phyloP scores from a whole-genome alignment of 1,284 basidiomycete species.

The Sporisorium graminicola region DNA sequence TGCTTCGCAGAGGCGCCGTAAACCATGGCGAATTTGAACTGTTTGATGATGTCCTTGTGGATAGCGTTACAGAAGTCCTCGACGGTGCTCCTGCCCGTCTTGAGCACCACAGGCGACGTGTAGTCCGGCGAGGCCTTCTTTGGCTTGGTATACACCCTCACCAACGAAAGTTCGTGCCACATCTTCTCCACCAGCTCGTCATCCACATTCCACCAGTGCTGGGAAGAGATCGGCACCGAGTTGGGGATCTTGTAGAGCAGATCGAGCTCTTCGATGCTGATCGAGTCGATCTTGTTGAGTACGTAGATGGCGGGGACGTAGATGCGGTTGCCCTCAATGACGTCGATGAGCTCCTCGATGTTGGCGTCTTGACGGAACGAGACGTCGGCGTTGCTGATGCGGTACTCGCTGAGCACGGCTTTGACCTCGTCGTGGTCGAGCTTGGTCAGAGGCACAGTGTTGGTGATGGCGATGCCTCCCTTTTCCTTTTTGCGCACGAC shows the following conservation, averaged over 20 bases:
- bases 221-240: conserved; percentile 92
- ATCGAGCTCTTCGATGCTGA: conserved; percentile 98
- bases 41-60: conserved; percentile 91
- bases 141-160: conserved; percentile 87
- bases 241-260: conserved; percentile 90
- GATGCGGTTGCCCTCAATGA: conserved; percentile 76
- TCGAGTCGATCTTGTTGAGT: conserved; percentile 80
- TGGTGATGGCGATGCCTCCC: conserved; percentile 76
- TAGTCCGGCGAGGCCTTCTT: conserved; percentile 92
- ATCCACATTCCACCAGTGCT: conserved; percentile 95
- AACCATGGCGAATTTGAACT: conserved; percentile 89
- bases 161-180: conserved; percentile 71
- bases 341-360: conserved; percentile 92
- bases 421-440: conserved; percentile 96
- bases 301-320: conserved; percentile 74
- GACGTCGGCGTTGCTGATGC: conserved; percentile 87
- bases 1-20: conserved; percentile 97
- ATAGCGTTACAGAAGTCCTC: conserved; percentile 87
- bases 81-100: conserved; percentile 75
- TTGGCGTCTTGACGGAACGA: conserved; percentile 93
- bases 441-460: conserved; percentile 87
- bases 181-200: conserved; percentile 86
- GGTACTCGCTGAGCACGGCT: conserved; percentile 94
- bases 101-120: conserved; percentile 76
- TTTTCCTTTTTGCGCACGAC: conserved; percentile 87